Conservation (phyloP, 83 land plant species). For the Larix sibirica region DNA sequence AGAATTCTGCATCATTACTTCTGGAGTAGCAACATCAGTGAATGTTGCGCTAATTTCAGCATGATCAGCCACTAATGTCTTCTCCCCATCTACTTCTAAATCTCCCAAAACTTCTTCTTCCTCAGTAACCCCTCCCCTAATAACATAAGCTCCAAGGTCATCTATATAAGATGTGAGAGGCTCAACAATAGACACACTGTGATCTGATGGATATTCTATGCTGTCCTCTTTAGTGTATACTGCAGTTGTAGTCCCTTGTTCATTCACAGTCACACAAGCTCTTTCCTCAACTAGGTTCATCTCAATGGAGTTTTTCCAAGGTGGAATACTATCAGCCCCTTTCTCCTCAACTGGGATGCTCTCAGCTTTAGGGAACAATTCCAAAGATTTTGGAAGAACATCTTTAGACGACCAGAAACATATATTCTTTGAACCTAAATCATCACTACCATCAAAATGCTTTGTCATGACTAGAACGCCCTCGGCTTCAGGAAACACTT, state of each 20-base stretch:
- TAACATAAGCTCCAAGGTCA: neutral
- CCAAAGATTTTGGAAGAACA: neutral
- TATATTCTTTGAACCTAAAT: neutral
- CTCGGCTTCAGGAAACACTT: too few species aligned
- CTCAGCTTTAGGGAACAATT: neutral
- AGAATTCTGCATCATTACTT: too few species aligned
- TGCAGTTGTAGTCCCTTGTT: too few species aligned
- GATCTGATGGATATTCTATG: too few species aligned
- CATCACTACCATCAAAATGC: too few species aligned
- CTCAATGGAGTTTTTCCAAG: neutral
- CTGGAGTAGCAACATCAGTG: neutral
- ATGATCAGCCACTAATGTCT: neutral
- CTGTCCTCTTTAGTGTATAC: too few species aligned
- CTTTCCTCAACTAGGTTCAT: neutral
- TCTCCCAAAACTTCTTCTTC: neutral
- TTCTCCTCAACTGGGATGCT: too few species aligned
- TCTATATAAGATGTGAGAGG: neutral
- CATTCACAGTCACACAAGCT: too few species aligned
- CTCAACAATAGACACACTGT: neutral
- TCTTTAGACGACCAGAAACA: neutral
- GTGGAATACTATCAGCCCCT: too few species aligned
- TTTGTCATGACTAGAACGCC: too few species aligned
- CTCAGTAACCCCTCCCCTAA: neutral
- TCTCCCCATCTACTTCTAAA: neutral
- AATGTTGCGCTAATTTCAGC: too few species aligned